These are phyloP conservation scores for Borealophlyctis nickersoniae DNA, from an alignment of 192 early-diverging fungal genomes.

Conservation along the genomic window DNA sequence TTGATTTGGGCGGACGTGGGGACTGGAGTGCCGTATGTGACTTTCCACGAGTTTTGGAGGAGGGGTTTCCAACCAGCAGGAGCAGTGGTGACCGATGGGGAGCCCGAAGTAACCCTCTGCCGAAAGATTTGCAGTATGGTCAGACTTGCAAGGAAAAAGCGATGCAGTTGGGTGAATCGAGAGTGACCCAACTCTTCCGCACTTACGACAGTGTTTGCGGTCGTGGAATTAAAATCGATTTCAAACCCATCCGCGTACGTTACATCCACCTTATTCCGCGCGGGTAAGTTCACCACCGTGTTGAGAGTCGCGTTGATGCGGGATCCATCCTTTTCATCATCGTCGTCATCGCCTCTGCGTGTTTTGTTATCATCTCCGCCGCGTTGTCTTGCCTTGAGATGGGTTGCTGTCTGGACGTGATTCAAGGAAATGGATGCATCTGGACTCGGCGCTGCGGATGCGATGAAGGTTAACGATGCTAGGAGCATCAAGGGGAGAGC, in stretches of 20 bases:
- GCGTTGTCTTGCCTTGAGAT: too few species aligned
- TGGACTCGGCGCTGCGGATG: too few species aligned
- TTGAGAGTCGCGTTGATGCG: slow-evolving; percentile 9
- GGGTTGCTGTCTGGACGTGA: too few species aligned
- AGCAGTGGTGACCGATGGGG: not conserved
- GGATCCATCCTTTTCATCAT: slow-evolving; percentile 2
- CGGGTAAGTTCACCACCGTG: not conserved
- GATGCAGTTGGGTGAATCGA: not conserved
- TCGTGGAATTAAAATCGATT: not conserved
- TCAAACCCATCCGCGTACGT: slow-evolving; percentile 9
- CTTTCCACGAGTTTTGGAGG: slow-evolving; percentile 8
- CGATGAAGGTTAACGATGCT: too few species aligned
- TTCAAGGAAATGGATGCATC: too few species aligned
- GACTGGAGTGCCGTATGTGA: not conserved
- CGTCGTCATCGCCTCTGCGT: too few species aligned
- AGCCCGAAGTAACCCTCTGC: slow-evolving; percentile 3
- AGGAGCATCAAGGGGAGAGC: too few species aligned
- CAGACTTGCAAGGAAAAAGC: not conserved
- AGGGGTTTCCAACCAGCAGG: slow-evolving; percentile 2
- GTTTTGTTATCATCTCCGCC: too few species aligned
- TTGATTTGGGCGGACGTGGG: not conserved
- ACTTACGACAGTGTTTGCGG: slow-evolving; percentile 4
- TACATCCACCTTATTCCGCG: not conserved
- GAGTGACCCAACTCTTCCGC: not conserved
- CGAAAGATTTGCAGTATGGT: too few species aligned